A percentile compares a stretch with the other conserved stretches of the same genome.
These are phyloP conservation scores for Nigrospora oryzae DNA, from an alignment of 2,329 filamentous ascomycete species.

Conservation along the genomic window DNA sequence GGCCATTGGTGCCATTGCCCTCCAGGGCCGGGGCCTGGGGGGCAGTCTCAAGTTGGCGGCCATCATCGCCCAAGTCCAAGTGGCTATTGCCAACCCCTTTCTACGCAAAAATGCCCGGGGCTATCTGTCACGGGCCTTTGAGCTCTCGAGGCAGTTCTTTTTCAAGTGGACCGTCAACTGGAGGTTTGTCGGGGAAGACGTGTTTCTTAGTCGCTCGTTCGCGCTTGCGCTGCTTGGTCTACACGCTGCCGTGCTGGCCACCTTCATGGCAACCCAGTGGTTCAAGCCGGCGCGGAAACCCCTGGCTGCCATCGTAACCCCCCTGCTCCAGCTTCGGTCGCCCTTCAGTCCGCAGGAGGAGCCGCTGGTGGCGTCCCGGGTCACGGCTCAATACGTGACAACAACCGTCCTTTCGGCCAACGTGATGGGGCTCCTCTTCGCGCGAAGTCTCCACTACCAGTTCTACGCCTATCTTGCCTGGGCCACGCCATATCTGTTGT, in stretches of 20 bases:
- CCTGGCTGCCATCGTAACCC: slow-evolving; percentile 41
- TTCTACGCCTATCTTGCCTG: slow-evolving; percentile 91
- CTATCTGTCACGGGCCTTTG: slow-evolving; percentile 79
- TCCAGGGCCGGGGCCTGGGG: slow-evolving; percentile 62
- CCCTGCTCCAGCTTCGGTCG: slow-evolving; percentile 31
- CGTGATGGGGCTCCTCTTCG: slow-evolving; percentile 73
- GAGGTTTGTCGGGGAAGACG: slow-evolving; percentile 82
- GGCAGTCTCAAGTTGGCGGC: slow-evolving; percentile 59
- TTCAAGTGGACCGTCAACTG: slow-evolving; percentile 99
- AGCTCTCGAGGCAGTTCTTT: slow-evolving; percentile 82
- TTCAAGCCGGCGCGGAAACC: slow-evolving; percentile 56
- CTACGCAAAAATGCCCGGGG: slow-evolving; percentile 53
- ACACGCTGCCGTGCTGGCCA: slow-evolving; percentile 56
- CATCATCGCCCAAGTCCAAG: slow-evolving; percentile 71
- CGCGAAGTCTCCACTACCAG: slow-evolving; percentile 85
- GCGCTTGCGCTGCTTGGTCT: slow-evolving; percentile 55
- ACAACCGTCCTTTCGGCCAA: slow-evolving; percentile 71
- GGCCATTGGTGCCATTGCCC: slow-evolving; percentile 67
- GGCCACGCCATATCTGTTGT: slow-evolving; percentile 80
- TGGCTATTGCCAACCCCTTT: slow-evolving; percentile 62
- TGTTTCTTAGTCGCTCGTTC: slow-evolving; percentile 65
- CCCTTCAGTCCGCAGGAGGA: slow-evolving; percentile 46
- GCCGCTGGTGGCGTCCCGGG: slow-evolving; percentile 41
- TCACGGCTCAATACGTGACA: slow-evolving; percentile 67
- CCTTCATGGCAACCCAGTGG: slow-evolving; percentile 65